Base-by-base conservation (phyloP, 441 rosid species). In the Populus trichocarpa region DNA sequence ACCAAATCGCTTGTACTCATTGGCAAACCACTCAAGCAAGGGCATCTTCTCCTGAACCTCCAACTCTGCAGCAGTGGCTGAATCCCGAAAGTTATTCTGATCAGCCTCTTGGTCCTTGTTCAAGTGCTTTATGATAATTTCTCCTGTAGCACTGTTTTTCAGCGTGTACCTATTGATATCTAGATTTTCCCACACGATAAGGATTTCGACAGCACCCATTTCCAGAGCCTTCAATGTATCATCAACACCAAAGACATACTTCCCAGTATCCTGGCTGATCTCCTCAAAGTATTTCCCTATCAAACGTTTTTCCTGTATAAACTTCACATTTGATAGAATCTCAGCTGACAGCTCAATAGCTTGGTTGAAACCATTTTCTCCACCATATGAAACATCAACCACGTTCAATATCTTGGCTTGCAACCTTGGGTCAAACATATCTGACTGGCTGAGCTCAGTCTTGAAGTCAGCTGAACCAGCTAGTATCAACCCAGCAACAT, bases 381-480 rank as follows among this genome's bases (percentile, higher is more conserved):
- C 97, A 26, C 97, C 97, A 79, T 92, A 92, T 14, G 97, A 92
- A 30, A 92, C 97, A 82, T 92, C 97, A 42, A 92, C 97, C 0
- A 90, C 97, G 10, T 92, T 92, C 85, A 92, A 72, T 67, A 92
- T 92, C 85, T 92, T 92, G 66, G 97, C 93, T 75, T 92, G 97
- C 53, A 92, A 84, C 80, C 97, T 91, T 82, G 97, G 97, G 82
- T 92, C 97, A 83, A 92, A 92, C 95, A 91, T 79, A 81, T 92
- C 97, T 11, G 93, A 92, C 76, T 92, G 95, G 77, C 97, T 91
- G 69, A 92, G 86, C 87, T 92, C 97, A 23, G 97, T 92, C 82
- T 92, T 92, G 87, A 92, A 92, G 84, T 92, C 97, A 30, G 97
- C 97, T 6, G 95, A 92, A 84, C 97, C 97, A 80, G 97, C 97